These are phyloP conservation scores for Dothiorella sarmentorum DNA, from an alignment of 2,329 filamentous ascomycete genomes.

Conservation along the genomic window DNA sequence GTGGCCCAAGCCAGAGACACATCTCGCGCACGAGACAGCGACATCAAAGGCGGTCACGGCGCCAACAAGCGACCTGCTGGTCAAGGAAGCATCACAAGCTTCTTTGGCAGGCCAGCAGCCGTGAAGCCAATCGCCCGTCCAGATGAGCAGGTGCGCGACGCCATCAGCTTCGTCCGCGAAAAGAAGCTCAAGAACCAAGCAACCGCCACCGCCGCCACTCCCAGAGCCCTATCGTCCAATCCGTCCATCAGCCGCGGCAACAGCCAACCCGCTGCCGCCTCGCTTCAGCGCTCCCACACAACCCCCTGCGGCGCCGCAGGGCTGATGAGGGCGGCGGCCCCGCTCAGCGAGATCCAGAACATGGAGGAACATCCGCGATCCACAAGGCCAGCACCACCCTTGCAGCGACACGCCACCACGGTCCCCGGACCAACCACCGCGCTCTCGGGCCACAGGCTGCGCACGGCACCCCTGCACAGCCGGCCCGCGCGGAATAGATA, in stretches of 20 bases:
- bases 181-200: constrained; percentile 16
- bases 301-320: background rate
- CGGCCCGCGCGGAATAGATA: constrained; percentile 4
- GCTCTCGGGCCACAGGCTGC: background rate
- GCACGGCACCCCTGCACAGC: constrained; percentile 1
- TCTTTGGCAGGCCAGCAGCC: constrained; percentile 43
- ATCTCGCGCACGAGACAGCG: constrained; percentile 20
- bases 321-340: background rate
- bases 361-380: background rate
- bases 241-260: background rate
- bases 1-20: constrained; percentile 19
- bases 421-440: background rate
- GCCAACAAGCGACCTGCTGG: constrained; percentile 33
- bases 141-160: constrained; percentile 4
- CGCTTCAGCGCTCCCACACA: background rate
- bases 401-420: background rate
- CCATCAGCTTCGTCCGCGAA: background rate
- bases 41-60: background rate
- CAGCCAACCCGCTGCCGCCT: background rate
- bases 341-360: constrained; percentile 8
- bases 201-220: background rate
- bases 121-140: constrained; percentile 20
- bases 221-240: background rate
- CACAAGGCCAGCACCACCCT: background rate
- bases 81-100: constrained; percentile 52